These are phyloP conservation scores for Berkeleyomyces basicola DNA, from an alignment of 2,329 filamentous ascomycete species.

Conservation along the genomic window DNA sequence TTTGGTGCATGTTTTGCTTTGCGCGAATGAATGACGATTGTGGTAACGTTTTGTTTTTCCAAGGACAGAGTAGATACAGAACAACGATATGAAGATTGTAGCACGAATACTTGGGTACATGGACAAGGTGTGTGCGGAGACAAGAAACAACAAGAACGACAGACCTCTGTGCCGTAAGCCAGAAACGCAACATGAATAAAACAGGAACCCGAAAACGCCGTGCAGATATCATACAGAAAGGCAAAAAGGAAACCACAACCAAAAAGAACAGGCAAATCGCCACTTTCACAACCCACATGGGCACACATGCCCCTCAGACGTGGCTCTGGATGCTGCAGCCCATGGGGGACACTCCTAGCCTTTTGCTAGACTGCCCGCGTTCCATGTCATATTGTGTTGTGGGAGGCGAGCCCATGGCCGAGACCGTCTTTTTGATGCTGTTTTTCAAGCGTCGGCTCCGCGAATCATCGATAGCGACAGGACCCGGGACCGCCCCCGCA, in stretches of 20 bases:
- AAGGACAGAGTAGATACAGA: no score
- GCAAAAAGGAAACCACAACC: not conserved
- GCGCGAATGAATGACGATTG: no score
- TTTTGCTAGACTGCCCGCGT: constrained; percentile 12
- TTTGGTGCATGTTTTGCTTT: not conserved
- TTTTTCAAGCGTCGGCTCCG: constrained; percentile 11
- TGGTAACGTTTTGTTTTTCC: no score
- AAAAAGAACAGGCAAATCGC: not conserved
- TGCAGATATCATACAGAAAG: not conserved
- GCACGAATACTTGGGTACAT: no score
- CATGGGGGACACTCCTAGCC: constrained; percentile 13
- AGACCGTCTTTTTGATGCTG: constrained; percentile 13
- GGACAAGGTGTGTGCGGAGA: no score
- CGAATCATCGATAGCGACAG: not conserved
- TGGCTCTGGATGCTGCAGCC: constrained; percentile 10
- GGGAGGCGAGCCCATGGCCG: constrained; percentile 14
- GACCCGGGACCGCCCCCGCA: not conserved
- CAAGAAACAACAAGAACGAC: not conserved
- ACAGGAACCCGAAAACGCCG: not conserved
- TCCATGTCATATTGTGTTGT: constrained; percentile 13
- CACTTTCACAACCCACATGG: not conserved
- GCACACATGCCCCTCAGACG: constrained; percentile 6
- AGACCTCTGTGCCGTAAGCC: constrained; percentile 6
- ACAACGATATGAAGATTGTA: no score
- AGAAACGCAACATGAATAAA: not conserved